Conservation (phyloP, 2,329 filamentous ascomycete species). For the Beauveria sp. region DNA sequence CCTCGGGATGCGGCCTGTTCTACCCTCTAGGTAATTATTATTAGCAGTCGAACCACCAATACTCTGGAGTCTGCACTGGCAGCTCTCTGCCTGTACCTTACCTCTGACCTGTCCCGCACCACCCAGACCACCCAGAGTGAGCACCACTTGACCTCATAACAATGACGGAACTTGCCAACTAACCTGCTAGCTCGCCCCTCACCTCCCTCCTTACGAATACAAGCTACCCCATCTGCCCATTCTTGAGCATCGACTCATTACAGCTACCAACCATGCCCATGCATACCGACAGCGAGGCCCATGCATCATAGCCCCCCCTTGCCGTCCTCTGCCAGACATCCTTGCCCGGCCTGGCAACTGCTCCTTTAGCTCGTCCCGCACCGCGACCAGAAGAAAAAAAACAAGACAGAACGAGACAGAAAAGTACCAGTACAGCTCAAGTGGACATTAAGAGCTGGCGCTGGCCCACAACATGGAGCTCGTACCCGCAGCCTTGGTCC, state of each 20-base stretch:
- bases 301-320: slow-evolving; percentile 2
- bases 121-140: background rate
- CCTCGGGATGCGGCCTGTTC: background rate
- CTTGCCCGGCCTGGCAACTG: slow-evolving; percentile 3
- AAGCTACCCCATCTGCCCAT: background rate
- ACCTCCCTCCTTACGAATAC: background rate
- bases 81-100: background rate
- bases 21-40: background rate
- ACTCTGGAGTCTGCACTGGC: no score
- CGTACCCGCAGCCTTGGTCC: slow-evolving; percentile 8
- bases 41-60: background rate
- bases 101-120: background rate
- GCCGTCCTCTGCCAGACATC: background rate
- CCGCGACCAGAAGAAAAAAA: slow-evolving; percentile 2
- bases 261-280: background rate
- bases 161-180: slow-evolving; percentile 2
- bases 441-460: background rate
- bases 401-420: background rate
- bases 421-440: background rate
- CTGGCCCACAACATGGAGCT: slow-evolving; percentile 1
- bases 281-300: slow-evolving; percentile 4
- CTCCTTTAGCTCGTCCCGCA: slow-evolving; percentile 3
- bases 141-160: slow-evolving; percentile 5
- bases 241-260: slow-evolving; percentile 4
- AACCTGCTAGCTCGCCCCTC: slow-evolving; percentile 6